Evolutionary conservation across 305 asterid genomes (phyloP).

Genomic region (Ruellia speciosa): DNA sequence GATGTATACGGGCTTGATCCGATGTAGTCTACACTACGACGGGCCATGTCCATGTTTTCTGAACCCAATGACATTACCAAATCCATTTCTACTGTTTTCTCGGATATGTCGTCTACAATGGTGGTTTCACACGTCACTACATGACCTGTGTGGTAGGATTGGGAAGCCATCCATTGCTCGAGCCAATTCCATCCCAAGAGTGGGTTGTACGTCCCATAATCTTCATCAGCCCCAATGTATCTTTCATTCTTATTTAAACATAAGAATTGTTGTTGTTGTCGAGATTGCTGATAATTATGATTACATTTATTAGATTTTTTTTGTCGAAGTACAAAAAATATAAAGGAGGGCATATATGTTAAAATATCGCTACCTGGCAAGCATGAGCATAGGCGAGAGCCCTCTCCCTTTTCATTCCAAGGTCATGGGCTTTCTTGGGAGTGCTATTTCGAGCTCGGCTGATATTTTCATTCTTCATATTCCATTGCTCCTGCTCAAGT

Average conservation of each 20-base stretch:
- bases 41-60: constrained; percentile 33
- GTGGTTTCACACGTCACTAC: not conserved
- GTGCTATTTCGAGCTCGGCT: constrained; percentile 34
- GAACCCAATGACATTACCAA: constrained; percentile 29
- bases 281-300: not conserved
- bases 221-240: constrained; percentile 22
- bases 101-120: constrained; percentile 39
- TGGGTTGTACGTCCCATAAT: constrained; percentile 33
- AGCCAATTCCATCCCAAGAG: constrained; percentile 86
- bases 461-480: constrained; percentile 33
- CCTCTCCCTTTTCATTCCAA: constrained; percentile 41
- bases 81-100: constrained; percentile 70
- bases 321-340: not conserved
- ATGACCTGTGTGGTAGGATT: constrained; percentile 6
- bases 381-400: constrained; percentile 71
- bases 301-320: not conserved
- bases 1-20: constrained; percentile 42
- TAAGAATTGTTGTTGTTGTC: not conserved
- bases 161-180: constrained; percentile 87
- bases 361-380: constrained; percentile 42
- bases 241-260: constrained; percentile 42
- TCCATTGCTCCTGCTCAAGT: constrained; percentile 25
- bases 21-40: constrained; percentile 18
- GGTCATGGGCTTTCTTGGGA: not conserved
- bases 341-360: not conserved